Evolutionary conservation across 2,329 filamentous ascomycete species (phyloP), one percentile per base, ranked within the genome.

Genomic region (Nothophoma quercina): DNA sequence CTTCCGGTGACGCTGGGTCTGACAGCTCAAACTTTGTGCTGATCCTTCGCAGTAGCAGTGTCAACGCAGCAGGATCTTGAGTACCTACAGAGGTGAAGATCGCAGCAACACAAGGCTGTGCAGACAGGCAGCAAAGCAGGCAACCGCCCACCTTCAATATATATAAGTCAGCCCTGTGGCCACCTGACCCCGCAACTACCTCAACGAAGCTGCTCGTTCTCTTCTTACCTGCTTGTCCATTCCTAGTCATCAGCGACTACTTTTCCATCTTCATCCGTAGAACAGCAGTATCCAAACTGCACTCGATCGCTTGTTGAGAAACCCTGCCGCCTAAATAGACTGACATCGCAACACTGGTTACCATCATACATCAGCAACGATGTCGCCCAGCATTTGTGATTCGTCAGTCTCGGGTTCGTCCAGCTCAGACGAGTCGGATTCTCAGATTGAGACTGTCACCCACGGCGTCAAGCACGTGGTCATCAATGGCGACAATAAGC

Each of bases 391-490:
- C 16, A 39, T 38, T 38, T 22, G 25, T 5, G 21, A 38, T 7
- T 23, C 39, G 2, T n/a, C 38, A 7, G 6, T 21, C 8, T 43
- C 43, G 1, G 26, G 15, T 9, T 48, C 43, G 2, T 53, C 50
- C n/a, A 48, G 38, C 30, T 48, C 50, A 16, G 43, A 33, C 2
- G 50, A 53, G 38, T 48, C 50, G 13, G 44, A 44, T 16, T 22
- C 39, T 0, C 32, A 33, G n/a, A 26, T 53, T 12, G 33, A 38
- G 16, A 40, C 35, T 2, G 38, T 53, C 43, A 44, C 49, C 2
- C 55, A 55, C 18, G 51, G 54, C 18, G 36, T 45, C 38, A 50
- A 64, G 28, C 53, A 63, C 23, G 39, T 61, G 10, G 21, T 49
- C 7, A 43, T 60, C 30, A 63, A 63, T 10, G 55, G 60, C 5